Conservation (phyloP, 2,329 filamentous ascomycete genomes). For the Fusarium sp. region DNA sequence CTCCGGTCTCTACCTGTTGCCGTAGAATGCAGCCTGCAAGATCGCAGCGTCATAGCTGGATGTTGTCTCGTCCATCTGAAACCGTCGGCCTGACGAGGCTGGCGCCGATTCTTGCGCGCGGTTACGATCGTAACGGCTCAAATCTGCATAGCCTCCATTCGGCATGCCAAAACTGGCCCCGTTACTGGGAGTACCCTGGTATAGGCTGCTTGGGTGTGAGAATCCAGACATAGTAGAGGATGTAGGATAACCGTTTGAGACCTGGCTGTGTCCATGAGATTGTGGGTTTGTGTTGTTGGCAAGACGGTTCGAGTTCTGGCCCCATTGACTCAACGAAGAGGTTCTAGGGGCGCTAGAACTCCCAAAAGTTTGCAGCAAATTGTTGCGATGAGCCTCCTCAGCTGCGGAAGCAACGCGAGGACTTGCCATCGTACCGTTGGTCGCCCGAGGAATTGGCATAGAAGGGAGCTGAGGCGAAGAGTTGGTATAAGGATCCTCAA, state of each 20-base stretch:
- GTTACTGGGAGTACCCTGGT: conserved; percentile 58
- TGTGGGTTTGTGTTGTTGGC: conserved; percentile 32
- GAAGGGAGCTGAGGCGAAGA: conserved; percentile 39
- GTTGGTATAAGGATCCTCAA: conserved; percentile 51
- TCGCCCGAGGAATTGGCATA: conserved; percentile 15
- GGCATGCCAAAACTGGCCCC: conserved; percentile 36
- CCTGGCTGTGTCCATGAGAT: conserved; percentile 33
- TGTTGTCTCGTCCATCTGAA: conserved; percentile 50
- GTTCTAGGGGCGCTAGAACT: conserved; percentile 44
- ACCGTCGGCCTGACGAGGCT: conserved; percentile 38
- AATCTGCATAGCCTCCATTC: conserved; percentile 18
- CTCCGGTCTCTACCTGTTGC: conserved; percentile 38
- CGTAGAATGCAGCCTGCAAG: conserved; percentile 49
- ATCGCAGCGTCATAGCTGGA: conserved; percentile 52
- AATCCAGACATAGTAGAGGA: conserved; percentile 54
- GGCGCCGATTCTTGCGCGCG: conserved; percentile 30
- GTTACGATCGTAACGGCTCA: conserved; percentile 32
- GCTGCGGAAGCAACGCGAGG: conserved; percentile 34
- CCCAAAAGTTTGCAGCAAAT: conserved; percentile 52
- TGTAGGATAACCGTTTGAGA: conserved; percentile 26
- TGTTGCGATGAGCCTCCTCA: conserved; percentile 50
- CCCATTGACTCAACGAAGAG: conserved; percentile 49
- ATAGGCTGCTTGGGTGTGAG: conserved; percentile 63
- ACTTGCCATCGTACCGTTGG: conserved; percentile 34
- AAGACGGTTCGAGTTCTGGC: conserved; percentile 38